Base-by-base conservation (phyloP, 768 basidiomycete species). In the Phylloporus arenicola region DNA sequence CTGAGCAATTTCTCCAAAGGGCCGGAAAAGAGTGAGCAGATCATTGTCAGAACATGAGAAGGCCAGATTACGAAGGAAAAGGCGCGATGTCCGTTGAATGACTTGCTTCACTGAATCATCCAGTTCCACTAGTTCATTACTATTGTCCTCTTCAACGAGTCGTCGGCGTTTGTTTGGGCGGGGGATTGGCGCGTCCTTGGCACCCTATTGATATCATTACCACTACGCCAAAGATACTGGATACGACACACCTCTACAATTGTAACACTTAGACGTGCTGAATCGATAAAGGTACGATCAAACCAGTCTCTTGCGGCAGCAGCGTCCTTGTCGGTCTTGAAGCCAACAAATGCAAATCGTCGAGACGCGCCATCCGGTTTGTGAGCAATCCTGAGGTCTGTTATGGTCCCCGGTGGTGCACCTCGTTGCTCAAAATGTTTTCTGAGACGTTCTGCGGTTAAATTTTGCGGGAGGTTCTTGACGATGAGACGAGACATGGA, bases 51-150 rank as follows among this genome's bases (percentile, higher is more conserved):
- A 84, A 50, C 88, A 90, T 0, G 84, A 80, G 61, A 92, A 98
- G 0, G 92, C 76, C n/a, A 99, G 69, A 63, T 98, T 99, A n/a
- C 96, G 90, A 6, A 99, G 71, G 62, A 98, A 98, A 2, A 98
- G 72, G 4, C 94, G 81, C 1, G 81, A 77, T 0, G 92, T 94
- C 50, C 78, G 76, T 5, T 85, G 69, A 46, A 95, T 86, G 1
- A 83, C 80, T 24, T 65, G 57, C 52, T 70, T 69, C 1, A 58
- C 56, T 3, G 67, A 56, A 43, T 81, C 75, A 20, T 69, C 49
- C 33, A 33, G 25, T 17, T 48, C 48, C 9, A 52, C 50, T 6
- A 27, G 46, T n/a, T 53, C 52, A 34, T 52, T 54, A 17, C 47
- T 25, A 10, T n/a, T 48, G 20, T 53, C 65, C n/a, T 70, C 72